Evolutionary conservation across 2,329 filamentous ascomycete species (phyloP), one percentile per base, ranked within the genome.

Genomic region (Colletotrichum scovillei): DNA sequence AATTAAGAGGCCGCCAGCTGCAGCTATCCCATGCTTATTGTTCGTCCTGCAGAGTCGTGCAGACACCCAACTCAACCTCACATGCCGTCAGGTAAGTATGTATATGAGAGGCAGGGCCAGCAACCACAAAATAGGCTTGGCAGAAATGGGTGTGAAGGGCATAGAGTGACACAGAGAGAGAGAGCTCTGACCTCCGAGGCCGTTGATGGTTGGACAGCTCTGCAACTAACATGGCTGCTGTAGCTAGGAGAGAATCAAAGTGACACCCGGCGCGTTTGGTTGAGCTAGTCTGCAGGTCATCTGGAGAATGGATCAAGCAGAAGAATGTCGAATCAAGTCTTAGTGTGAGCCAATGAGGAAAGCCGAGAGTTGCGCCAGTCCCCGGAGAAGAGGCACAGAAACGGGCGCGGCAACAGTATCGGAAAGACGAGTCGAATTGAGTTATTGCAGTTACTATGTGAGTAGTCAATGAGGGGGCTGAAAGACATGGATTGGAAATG

Each of bases 1-100:
- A 73, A 73, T 70, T 62, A 70, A 65, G 70, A 73, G 70, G 70
- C 70, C 70, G 71, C 71, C 67, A 71, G 71, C 71, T 73, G 62
- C 71, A 73, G 67, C 60, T 62, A 62, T 62, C 55, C 67, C 67
- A 53, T 62, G 67, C 55, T 60, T 57, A 24, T 30, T 52, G 56
- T 28, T 66, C 28, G 60, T 66, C 60, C 60, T 66, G 71, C 71
- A 70, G 70, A 63, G 57, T 42, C 30, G 53, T 72, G 69, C 69
- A 69, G 66, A 63, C 69, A 72, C 58, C 69, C 69, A 63, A 63
- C 58, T 59, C 53, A 64, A 72, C 30, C 69, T 72, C 65, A 69
- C 52, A 64, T 62, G 53, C 28, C 16, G 6, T 49, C 19, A 49
- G 38, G 38, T n/a, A n/a, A 35, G 32, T n/a, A 49, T 0, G 19